phyloP scores from a whole-genome alignment of 2,329 filamentous ascomycete species.

The Basipetospora sp. region DNA sequence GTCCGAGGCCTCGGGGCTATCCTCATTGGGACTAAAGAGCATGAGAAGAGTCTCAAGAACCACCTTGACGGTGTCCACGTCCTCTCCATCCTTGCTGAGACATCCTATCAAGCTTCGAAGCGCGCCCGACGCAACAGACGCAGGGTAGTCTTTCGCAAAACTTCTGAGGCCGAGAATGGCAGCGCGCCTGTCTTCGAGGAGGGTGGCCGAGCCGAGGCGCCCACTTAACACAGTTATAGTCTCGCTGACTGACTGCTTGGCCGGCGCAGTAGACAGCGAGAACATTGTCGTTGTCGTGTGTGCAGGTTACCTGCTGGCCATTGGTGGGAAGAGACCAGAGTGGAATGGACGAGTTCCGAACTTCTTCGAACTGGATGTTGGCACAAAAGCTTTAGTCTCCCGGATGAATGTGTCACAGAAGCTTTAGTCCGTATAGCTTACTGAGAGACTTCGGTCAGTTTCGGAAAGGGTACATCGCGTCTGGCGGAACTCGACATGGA shows the following conservation, averaged over 20 bases:
- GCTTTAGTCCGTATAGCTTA: too few species aligned
- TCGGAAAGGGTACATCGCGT: too few species aligned
- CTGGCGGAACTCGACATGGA: too few species aligned
- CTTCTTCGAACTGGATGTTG: too few species aligned
- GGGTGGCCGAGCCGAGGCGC: constrained; percentile 72
- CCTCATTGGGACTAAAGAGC: constrained; percentile 61
- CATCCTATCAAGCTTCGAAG: constrained; percentile 74
- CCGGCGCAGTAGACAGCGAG: constrained; percentile 57
- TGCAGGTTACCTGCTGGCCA: background rate
- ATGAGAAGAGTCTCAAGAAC: constrained; percentile 89
- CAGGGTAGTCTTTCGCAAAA: constrained; percentile 92
- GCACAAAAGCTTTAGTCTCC: too few species aligned
- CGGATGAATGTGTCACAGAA: too few species aligned
- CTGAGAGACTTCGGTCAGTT: too few species aligned
- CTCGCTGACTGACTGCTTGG: constrained; percentile 88
- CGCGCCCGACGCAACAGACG: constrained; percentile 87
- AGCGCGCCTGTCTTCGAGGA: constrained; percentile 85
- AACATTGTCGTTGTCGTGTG: constrained; percentile 35
- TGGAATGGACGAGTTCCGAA: too few species aligned
- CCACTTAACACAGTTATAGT: constrained; percentile 83
- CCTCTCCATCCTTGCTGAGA: constrained; percentile 73
- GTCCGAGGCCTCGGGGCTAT: constrained; percentile 81
- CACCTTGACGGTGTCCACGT: constrained; percentile 91
- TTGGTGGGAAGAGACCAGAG: background rate
- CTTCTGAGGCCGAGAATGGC: constrained; percentile 86